Base-by-base conservation (phyloP, 2,329 filamentous ascomycete species). In the Alternaria incomplexa region DNA sequence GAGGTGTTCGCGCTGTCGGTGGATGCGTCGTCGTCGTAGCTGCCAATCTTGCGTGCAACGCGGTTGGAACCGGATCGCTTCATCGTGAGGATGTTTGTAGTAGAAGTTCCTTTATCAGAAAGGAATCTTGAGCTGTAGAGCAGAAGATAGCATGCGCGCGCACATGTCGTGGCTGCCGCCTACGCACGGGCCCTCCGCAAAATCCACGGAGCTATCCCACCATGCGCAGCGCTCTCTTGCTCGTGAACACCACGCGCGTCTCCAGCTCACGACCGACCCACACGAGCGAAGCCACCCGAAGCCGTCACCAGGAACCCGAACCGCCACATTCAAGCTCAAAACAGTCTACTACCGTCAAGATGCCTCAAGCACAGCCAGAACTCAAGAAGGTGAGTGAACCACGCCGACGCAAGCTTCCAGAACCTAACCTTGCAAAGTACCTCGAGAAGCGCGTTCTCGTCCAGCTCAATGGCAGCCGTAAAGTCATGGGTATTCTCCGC, bases 371-470 rank as follows among this genome's bases (percentile, higher is more conserved):
- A 81, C 96, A 98, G 84, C 96, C 96, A 76, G 96, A 99, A 85
- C 89, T 99, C 68, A 99, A 98, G 85, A 99, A 98, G 90, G 96
- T 96, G 83, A 78, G 69, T 59, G 28, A 11, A 10, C 55, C 25
- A 40, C 23, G 22, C 26, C 13, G 11, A 44, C 20, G 8, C 12
- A 30, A 44, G 32, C 32, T 58, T 22, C 57, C 46, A 23, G 15
- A 44, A 45, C 26, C 71, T 80, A 65, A 80, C 68, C 8, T 58
- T 20, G 7, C 55, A 53, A 75, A 99, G 96, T 99, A 99, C 83
- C 93, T 99, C 83, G 96, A 99, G 87, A 99, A 99, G 89, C 89
- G 95, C 83, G 88, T 99, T 78, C 97, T 97, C 82, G 93, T 98
- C 71, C 95, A 99, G 82, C 86, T 99, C 58, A 99, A 99, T 83